A percentile compares a stretch with the other conserved stretches of the same genome.
These are phyloP conservation scores for Blastobotrys serpentis DNA, from an alignment of 1,139 yeast genomes.

Conservation along the genomic window DNA sequence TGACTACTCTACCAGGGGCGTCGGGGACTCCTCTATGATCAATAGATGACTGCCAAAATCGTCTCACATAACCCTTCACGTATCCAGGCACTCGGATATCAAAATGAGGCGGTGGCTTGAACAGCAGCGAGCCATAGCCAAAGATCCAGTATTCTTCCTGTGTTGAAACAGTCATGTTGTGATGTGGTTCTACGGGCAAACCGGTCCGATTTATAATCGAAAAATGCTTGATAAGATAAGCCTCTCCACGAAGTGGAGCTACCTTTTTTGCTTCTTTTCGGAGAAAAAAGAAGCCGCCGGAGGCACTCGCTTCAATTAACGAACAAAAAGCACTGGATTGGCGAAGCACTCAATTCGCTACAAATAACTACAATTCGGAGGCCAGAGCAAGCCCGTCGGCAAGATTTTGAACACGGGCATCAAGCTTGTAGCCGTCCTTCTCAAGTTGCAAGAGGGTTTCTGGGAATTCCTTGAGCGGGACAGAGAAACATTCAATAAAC, in stretches of 20 bases:
- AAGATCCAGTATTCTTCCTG: constrained; percentile 59
- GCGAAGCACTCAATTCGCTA: too few relatives aligned
- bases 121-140: constrained; percentile 88
- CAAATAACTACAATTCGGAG: not conserved
- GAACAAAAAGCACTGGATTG: not conserved
- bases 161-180: constrained; percentile 3
- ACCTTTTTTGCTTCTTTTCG: not conserved
- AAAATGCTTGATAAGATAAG: not conserved
- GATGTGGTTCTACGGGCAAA: too few relatives aligned
- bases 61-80: constrained; percentile 68
- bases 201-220: too few relatives aligned
- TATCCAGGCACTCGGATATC: constrained; percentile 68
- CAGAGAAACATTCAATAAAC: constrained; percentile 74
- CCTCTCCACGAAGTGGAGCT: too few relatives aligned
- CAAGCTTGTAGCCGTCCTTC: constrained; percentile 69
- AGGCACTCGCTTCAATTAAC: too few relatives aligned
- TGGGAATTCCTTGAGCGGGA: constrained; percentile 62
- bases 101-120: constrained; percentile 84
- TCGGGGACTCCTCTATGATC: constrained; percentile 91
- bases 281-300: not conserved
- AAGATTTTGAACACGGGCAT: constrained; percentile 82
- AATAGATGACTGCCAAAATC: constrained; percentile 89
- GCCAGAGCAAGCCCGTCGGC: constrained; percentile 71
- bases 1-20: constrained; percentile 83
- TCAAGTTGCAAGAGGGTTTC: constrained; percentile 52